A percentile compares a stretch with the other conserved stretches of the same genome.
Evolutionary conservation across 1,284 basidiomycete species (phyloP).

Genomic region (Melampsora allii-populina): DNA sequence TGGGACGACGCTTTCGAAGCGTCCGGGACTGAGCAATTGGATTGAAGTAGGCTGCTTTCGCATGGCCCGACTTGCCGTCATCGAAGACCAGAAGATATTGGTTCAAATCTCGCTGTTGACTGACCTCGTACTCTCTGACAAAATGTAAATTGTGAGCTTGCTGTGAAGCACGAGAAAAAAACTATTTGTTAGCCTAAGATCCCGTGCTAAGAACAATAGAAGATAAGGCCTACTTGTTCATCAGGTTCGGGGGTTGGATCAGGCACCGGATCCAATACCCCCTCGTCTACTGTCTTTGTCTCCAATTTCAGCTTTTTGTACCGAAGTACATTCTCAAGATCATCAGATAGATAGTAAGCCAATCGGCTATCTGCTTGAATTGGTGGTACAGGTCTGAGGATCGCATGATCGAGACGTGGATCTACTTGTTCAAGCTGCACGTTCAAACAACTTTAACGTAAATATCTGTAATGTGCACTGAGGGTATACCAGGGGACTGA

Average conservation of each 20-base stretch:
- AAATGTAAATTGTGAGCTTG: constrained; percentile 23
- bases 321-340: constrained; percentile 1
- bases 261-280: not conserved
- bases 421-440: constrained; percentile 7
- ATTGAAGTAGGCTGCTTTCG: constrained; percentile 35
- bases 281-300: constrained; percentile 35
- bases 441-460: not conserved
- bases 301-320: constrained; percentile 18
- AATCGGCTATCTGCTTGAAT: constrained; percentile 10
- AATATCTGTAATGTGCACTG: not conserved
- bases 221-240: constrained; percentile 12
- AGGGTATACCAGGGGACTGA: constrained; percentile 5
- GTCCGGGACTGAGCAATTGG: constrained; percentile 29
- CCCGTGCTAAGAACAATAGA: not conserved
- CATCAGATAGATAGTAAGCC: constrained; percentile 26
- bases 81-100: constrained; percentile 32
- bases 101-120: constrained; percentile 19
- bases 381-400: constrained; percentile 18
- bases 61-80: constrained; percentile 19
- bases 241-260: constrained; percentile 2
- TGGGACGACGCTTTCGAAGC: constrained; percentile 32
- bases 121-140: constrained; percentile 40
- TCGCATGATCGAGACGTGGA: constrained; percentile 24
- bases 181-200: not conserved
- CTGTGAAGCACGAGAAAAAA: not conserved